Evolutionary conservation across 116 monocot genomes (phyloP).

Genomic region (Posidonia oceanica): DNA sequence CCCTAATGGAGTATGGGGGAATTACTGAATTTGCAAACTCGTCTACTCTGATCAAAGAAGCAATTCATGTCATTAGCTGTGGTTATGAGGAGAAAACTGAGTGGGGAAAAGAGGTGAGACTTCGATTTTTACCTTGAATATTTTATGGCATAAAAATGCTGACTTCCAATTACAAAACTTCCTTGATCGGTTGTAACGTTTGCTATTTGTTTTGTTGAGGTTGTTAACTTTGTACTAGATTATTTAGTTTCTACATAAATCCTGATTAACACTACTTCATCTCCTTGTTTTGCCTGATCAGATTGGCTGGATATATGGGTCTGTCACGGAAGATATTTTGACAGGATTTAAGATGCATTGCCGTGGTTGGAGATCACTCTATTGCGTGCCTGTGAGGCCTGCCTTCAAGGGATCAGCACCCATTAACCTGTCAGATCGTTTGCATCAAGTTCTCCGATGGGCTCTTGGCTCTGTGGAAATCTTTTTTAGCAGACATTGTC

Average conservation of each 20-base stretch:
- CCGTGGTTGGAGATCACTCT: conserved; percentile 77
- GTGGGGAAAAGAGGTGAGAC: conserved; percentile 94
- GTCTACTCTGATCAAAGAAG: conserved; percentile 83
- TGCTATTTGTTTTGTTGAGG: background rate
- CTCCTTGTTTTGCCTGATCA: conserved; percentile 13
- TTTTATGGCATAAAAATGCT: background rate
- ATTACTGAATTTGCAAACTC: too few species aligned
- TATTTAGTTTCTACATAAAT: background rate
- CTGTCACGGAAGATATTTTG: conserved; percentile 74
- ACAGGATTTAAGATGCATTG: conserved; percentile 88
- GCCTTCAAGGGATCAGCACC: conserved; percentile 85
- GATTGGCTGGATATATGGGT: conserved; percentile 89
- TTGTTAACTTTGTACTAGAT: background rate
- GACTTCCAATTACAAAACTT: background rate
- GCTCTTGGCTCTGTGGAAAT: conserved; percentile 85
- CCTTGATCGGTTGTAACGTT: background rate
- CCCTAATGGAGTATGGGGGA: too few species aligned
- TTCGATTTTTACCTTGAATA: background rate
- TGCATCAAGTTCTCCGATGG: conserved; percentile 84
- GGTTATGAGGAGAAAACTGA: conserved; percentile 98
- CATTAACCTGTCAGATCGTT: conserved; percentile 64
- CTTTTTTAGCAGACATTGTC: conserved; percentile 73
- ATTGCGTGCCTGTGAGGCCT: conserved; percentile 69
- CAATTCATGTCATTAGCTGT: conserved; percentile 97
- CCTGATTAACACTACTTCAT: background rate